Evolutionary conservation across 345 rosid species (phyloP).

Genomic region (Pistacia integerrima): DNA sequence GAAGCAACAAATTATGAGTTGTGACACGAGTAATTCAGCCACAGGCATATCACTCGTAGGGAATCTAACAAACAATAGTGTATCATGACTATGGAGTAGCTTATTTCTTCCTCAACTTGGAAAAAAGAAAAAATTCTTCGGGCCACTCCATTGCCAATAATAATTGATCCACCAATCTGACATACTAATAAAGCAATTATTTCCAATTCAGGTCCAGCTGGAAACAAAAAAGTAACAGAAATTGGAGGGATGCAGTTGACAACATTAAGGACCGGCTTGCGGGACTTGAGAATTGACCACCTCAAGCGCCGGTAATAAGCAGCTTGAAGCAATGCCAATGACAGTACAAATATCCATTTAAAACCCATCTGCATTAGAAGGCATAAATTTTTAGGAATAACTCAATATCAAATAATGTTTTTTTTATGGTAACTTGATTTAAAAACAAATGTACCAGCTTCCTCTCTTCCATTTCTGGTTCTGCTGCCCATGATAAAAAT

Average conservation of each 20-base stretch:
- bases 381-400: slow-evolving; percentile 12
- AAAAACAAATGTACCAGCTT: slow-evolving; percentile 60
- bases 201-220: slow-evolving; percentile 24
- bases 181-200: slow-evolving; percentile 36
- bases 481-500: slow-evolving; percentile 97
- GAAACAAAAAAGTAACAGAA: slow-evolving; percentile 15
- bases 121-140: slow-evolving; percentile 23
- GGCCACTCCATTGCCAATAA: slow-evolving; percentile 30
- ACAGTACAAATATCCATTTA: slow-evolving; percentile 95
- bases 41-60: slow-evolving; percentile 4
- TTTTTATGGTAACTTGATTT: slow-evolving; percentile 15
- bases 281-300: slow-evolving; percentile 92
- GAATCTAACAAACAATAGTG: slow-evolving; percentile 24
- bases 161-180: slow-evolving; percentile 26
- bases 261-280: too few species aligned
- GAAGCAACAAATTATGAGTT: background rate
- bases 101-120: slow-evolving; percentile 41
- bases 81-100: slow-evolving; percentile 25
- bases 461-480: slow-evolving; percentile 99
- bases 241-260: slow-evolving; percentile 55
- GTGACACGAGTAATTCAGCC: background rate
- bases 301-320: slow-evolving; percentile 91
- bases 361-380: slow-evolving; percentile 86
- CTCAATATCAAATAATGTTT: background rate
- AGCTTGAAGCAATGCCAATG: slow-evolving; percentile 93